Conservation (phyloP, 257 asterid genomes). For the Fraxinus cuspidata region DNA sequence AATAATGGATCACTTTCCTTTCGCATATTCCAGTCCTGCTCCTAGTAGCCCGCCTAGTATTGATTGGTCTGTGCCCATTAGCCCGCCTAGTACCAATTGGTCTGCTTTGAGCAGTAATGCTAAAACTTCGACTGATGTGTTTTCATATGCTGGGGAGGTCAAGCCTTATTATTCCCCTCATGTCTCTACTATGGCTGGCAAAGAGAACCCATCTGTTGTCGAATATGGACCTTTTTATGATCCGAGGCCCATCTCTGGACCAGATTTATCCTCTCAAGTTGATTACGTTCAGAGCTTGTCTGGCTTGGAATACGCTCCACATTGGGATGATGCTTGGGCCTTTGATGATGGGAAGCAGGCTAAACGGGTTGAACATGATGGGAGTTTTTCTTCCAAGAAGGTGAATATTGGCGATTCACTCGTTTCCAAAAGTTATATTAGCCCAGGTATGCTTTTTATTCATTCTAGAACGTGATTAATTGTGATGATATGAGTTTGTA, state of each 20-base stretch:
- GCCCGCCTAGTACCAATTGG: conserved; percentile 45
- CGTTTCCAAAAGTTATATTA: conserved; percentile 35
- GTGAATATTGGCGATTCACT: conserved; percentile 38
- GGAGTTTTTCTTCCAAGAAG: conserved; percentile 37
- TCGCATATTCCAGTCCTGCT: conserved; percentile 34
- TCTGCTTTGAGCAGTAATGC: conserved; percentile 33
- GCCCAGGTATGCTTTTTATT: conserved; percentile 51
- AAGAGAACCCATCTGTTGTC: conserved; percentile 32
- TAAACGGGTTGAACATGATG: conserved; percentile 41
- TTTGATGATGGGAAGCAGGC: conserved; percentile 47
- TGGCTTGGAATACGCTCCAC: conserved; percentile 58
- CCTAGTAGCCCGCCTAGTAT: conserved; percentile 17
- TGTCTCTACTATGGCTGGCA: conserved; percentile 44
- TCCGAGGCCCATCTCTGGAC: conserved; percentile 42
- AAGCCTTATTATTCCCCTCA: conserved; percentile 50
- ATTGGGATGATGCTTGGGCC: conserved; percentile 51
- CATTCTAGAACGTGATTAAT: neutral
- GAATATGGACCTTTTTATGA: conserved; percentile 41
- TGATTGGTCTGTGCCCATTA: neutral
- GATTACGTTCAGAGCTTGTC: conserved; percentile 57
- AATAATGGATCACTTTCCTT: conserved; percentile 38
- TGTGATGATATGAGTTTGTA: neutral
- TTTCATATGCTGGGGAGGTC: conserved; percentile 45
- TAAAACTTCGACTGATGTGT: conserved; percentile 28
- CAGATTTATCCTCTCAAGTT: conserved; percentile 43